Evolutionary conservation across 23 red algal genomes (phyloP).

Genomic region (Gracilaria vermiculophylla): DNA sequence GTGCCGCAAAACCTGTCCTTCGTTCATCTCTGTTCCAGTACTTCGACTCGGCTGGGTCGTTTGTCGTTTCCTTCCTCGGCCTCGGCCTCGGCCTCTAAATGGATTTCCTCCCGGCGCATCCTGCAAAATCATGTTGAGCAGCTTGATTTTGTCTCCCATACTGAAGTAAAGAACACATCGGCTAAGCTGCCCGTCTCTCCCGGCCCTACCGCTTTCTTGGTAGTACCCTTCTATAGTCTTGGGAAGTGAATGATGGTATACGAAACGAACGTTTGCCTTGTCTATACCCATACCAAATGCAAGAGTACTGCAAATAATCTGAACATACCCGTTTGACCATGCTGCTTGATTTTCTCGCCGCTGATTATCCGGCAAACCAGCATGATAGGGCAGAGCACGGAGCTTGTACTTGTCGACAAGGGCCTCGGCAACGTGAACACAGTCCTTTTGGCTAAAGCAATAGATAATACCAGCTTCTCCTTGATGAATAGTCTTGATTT

Average conservation of each 20-base stretch:
- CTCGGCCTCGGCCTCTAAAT: conserved; percentile 18
- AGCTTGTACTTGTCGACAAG: conserved; percentile 44
- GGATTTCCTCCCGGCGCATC: conserved; percentile 63
- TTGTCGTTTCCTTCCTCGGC: conserved; percentile 26
- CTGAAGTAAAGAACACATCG: conserved; percentile 88
- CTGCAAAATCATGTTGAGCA: conserved; percentile 89
- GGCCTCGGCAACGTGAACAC: conserved; percentile 76
- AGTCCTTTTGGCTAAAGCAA: conserved; percentile 95
- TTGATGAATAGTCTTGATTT: conserved; percentile 70
- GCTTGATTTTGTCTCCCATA: conserved; percentile 72
- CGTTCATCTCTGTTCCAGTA: conserved; percentile 46
- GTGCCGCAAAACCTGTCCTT: conserved; percentile 74
- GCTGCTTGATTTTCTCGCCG: conserved; percentile 54
- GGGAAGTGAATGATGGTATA: conserved; percentile 92
- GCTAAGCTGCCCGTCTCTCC: conserved; percentile 79
- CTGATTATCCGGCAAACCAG: conserved; percentile 40
- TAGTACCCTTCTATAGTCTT: conserved; percentile 99
- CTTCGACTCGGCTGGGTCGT: background rate
- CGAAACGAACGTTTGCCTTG: conserved; percentile 96
- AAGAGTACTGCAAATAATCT: conserved; percentile 92
- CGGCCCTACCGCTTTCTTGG: conserved; percentile 96
- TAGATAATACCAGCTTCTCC: conserved; percentile 91
- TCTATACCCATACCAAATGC: conserved; percentile 99
- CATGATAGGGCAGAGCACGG: conserved; percentile 73
- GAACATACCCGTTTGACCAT: conserved; percentile 69